Base-by-base conservation (phyloP, 2,329 filamentous ascomycete genomes). In the Sporothrix mexicana region DNA sequence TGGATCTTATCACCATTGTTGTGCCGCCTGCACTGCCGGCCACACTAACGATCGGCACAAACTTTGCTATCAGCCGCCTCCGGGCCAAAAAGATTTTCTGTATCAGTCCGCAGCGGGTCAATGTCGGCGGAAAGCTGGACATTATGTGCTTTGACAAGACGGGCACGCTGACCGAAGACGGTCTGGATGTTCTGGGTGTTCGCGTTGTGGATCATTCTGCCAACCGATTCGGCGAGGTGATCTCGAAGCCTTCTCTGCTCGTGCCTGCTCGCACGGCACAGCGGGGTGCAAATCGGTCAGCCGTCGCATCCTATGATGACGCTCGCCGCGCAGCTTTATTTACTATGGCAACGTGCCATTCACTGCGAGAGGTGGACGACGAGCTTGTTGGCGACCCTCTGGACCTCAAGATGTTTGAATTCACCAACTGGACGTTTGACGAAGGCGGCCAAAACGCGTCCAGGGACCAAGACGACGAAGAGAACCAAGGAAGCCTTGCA, bases 121-220 rank as follows among this genome's bases (percentile, higher is more conserved):
- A 98, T 78, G 94, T 99, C 6, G 96, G 93, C 17, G 96, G 97
- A 68, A 98, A 98, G 81, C 84, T 99, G 3, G 96, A 99, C 79
- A 89, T 98, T 12, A 93, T 99, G 83, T 98, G 95, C 81, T 99
- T 99, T 76, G 96, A 99, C 83, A 99, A 99, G 83, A 99, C 96
- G 0, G 96, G 96, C n/a, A 99, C 96, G 0, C 84, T 99, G 71
- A 99, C 96, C 0, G 96, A 98, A 81, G 96, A 99, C 80, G 96
- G 96, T 0, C 84, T 99, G 57, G 97, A 99, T 80, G 93, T 99
- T 20, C 86, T 99, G 13, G 96, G 96, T 13, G 90, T 97, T 23
- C 90, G 94, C 47, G 90, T 96, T 7, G 93, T 94, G 10, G 89
- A 92, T 72, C 85, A 87, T 67, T 86, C 87, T 0, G 81, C 83